Conservation (phyloP, 2,329 filamentous ascomycete species). For the Gaeumannomyces tritici region DNA sequence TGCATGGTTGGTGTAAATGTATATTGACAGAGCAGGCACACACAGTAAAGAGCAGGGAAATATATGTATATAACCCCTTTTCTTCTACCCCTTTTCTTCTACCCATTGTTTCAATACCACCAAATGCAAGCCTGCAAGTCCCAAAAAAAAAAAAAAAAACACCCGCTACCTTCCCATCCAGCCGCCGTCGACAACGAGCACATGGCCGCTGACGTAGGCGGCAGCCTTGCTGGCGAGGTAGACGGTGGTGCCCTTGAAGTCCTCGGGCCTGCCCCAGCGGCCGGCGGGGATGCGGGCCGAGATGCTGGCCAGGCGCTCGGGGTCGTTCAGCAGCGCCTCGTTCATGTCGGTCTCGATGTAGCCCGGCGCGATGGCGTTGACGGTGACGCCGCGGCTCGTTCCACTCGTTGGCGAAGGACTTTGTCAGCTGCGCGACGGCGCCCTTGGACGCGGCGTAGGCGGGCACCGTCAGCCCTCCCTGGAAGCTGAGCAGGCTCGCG, state of each 20-base stretch:
- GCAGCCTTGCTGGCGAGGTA: conserved; percentile 60
- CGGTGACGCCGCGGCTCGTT: conserved; percentile 64
- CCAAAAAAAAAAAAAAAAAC: too few relatives aligned
- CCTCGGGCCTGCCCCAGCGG: conserved; percentile 76
- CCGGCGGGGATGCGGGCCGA: conserved; percentile 73
- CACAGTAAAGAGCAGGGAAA: too few relatives aligned
- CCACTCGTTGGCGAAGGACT: conserved; percentile 83
- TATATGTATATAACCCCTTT: too few relatives aligned
- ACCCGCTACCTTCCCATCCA: conserved; percentile 66
- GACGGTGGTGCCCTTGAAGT: conserved; percentile 59
- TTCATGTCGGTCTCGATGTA: conserved; percentile 98
- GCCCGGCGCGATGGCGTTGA: conserved; percentile 83
- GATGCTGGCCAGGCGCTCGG: conserved; percentile 61
- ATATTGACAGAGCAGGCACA: too few relatives aligned
- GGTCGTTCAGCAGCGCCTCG: conserved; percentile 64
- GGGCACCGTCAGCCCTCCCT: conserved; percentile 80
- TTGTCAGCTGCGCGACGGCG: conserved; percentile 75
- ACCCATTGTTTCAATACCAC: too few relatives aligned
- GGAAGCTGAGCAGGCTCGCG: conserved; percentile 70
- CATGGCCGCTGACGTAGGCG: conserved; percentile 72
- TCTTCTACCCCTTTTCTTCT: too few relatives aligned
- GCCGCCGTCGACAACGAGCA: conserved; percentile 77
- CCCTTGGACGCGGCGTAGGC: conserved; percentile 84
- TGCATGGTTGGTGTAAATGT: too few relatives aligned
- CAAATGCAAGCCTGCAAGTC: too few relatives aligned